Percentiles rank a stretch among this genome's conserved stretches.
phyloP scores from a whole-genome alignment of 2,329 filamentous ascomycete species.

The Sclerotinia spermophila region DNA sequence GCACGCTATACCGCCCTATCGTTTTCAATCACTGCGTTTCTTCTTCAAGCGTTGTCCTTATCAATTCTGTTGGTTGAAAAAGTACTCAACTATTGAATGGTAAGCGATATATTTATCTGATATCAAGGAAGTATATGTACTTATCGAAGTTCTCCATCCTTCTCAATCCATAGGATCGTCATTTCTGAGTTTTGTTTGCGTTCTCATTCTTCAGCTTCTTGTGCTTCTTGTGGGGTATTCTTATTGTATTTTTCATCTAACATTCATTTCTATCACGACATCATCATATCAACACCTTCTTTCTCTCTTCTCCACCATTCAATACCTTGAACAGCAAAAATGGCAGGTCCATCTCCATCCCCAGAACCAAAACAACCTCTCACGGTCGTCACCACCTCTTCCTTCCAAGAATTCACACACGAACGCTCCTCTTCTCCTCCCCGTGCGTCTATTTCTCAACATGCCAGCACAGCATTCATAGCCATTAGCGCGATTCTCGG shows the following conservation, averaged over 20 bases:
- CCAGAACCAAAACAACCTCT: constrained; percentile 8
- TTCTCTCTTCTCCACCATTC: not conserved
- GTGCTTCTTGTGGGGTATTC: constrained; percentile 7
- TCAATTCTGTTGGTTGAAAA: constrained; percentile 7
- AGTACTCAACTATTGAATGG: constrained; percentile 1
- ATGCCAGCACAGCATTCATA: constrained; percentile 46
- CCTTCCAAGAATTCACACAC: constrained; percentile 11
- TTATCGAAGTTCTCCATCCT: not conserved
- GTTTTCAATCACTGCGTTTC: not conserved
- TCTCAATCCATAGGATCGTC: not conserved
- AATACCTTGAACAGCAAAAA: not conserved
- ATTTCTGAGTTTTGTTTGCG: not conserved
- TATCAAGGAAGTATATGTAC: constrained; percentile 5
- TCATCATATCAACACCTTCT: not conserved
- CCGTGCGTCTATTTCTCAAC: constrained; percentile 39
- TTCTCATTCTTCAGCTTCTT: constrained; percentile 5
- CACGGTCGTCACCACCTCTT: constrained; percentile 1
- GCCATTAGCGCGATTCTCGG: constrained; percentile 49
- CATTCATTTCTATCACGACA: not conserved
- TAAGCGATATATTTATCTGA: not conserved
- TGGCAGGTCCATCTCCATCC: constrained; percentile 11
- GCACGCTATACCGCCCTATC: not conserved
- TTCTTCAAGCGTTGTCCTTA: constrained; percentile 1
- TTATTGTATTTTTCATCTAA: not conserved
- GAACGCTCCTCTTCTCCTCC: constrained; percentile 12